These are phyloP conservation scores for Crithidia bombi DNA, from an alignment of 208 protist species.

Conservation along the genomic window DNA sequence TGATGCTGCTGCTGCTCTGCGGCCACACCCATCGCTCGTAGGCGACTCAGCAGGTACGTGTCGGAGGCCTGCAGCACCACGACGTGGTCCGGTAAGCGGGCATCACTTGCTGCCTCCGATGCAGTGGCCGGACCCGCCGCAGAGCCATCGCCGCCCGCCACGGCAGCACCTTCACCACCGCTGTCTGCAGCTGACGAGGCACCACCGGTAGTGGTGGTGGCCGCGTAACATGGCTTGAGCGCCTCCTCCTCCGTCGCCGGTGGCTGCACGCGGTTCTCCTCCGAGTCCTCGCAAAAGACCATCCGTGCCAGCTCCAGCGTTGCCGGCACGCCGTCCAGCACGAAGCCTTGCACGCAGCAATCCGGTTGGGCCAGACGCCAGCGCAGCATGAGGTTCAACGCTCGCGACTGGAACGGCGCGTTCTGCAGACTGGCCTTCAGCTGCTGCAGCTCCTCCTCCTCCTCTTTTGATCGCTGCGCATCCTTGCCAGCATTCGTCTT, in stretches of 20 bases:
- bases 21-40: slow-evolving; percentile 39
- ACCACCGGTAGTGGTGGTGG: slow-evolving; percentile 1
- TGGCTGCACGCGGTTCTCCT: slow-evolving; percentile 40
- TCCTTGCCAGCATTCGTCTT: slow-evolving; percentile 41
- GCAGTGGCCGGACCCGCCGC: slow-evolving; percentile 26
- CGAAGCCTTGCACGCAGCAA: slow-evolving; percentile 92
- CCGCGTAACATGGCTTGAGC: slow-evolving; percentile 37
- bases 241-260: slow-evolving; percentile 85
- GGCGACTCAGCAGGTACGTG: slow-evolving; percentile 77
- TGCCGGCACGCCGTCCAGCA: slow-evolving; percentile 92
- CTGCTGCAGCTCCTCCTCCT: slow-evolving; percentile 71
- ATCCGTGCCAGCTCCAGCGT: slow-evolving; percentile 85
- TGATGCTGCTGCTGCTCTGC: slow-evolving; percentile 22
- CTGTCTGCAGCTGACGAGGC: slow-evolving; percentile 1
- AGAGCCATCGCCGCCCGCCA: slow-evolving; percentile 21
- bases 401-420: slow-evolving; percentile 79
- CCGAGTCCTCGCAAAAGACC: slow-evolving; percentile 55
- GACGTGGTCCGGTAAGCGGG: slow-evolving; percentile 75
- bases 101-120: slow-evolving; percentile 57
- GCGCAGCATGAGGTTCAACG: slow-evolving; percentile 88
- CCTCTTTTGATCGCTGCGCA: slow-evolving; percentile 63
- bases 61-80: slow-evolving; percentile 79
- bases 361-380: slow-evolving; percentile 84
- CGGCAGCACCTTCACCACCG: neutral
- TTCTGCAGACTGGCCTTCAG: slow-evolving; percentile 60